phyloP scores from a whole-genome alignment of 177 flowering plant genomes.

The Vitis hybrid region DNA sequence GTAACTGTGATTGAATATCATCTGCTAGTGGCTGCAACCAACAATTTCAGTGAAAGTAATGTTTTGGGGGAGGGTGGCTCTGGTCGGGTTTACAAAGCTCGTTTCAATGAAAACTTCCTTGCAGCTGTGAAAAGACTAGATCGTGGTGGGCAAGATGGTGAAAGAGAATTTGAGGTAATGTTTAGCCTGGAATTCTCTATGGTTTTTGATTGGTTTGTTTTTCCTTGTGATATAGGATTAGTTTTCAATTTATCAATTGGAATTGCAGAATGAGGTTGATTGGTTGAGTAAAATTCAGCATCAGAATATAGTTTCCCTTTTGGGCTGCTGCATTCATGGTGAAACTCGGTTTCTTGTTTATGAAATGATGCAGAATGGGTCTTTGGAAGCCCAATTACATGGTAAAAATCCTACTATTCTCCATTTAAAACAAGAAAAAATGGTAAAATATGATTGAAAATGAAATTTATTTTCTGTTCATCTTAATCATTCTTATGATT shows the following conservation, averaged over 20 bases:
- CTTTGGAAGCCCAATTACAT: constrained; percentile 79
- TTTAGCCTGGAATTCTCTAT: not conserved
- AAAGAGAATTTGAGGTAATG: constrained; percentile 69
- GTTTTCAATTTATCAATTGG: not conserved
- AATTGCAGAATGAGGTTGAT: constrained; percentile 77
- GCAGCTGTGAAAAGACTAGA: constrained; percentile 77
- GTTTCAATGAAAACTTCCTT: constrained; percentile 43
- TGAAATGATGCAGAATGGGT: constrained; percentile 92
- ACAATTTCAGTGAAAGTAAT: constrained; percentile 58
- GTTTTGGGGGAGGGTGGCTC: constrained; percentile 68
- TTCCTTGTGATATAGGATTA: not conserved
- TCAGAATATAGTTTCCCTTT: constrained; percentile 68
- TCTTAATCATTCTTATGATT: not conserved
- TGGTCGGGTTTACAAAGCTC: constrained; percentile 72
- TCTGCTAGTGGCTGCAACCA: constrained; percentile 65
- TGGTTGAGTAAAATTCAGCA: constrained; percentile 70
- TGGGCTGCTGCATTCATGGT: constrained; percentile 71
- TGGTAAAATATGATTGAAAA: not conserved
- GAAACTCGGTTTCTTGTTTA: constrained; percentile 66
- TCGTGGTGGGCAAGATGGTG: constrained; percentile 44
- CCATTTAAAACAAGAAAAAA: not conserved
- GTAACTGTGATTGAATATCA: constrained; percentile 60
- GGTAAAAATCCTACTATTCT: constrained; percentile 41
- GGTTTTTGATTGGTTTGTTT: not conserved
- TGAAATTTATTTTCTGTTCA: not conserved